Percentiles rank a stretch among this genome's conserved stretches.
phyloP scores from a whole-genome alignment of 2,329 filamentous ascomycete genomes.

The Blumeria graminis region DNA sequence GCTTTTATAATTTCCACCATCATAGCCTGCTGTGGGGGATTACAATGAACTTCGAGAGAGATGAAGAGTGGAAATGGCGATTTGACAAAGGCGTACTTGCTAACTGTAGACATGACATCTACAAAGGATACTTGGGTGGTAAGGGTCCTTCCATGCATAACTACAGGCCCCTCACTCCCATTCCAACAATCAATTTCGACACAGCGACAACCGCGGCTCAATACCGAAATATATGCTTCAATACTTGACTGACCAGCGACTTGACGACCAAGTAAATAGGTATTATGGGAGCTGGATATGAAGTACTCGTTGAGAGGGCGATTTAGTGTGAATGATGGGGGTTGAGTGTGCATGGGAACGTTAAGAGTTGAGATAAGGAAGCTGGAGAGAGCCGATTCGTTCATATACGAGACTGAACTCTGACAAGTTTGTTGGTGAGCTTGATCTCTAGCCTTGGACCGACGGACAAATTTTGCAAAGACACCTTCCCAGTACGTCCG shows the following conservation, averaged over 20 bases:
- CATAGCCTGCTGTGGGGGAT: slow-evolving; percentile 50
- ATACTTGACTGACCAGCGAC: slow-evolving; percentile 76
- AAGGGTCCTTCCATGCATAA: slow-evolving; percentile 74
- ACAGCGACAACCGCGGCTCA: slow-evolving; percentile 76
- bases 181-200: slow-evolving; percentile 98
- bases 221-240: slow-evolving; percentile 77
- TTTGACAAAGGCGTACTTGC: slow-evolving; percentile 76
- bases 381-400: slow-evolving; percentile 50
- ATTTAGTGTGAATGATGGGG: slow-evolving; percentile 41
- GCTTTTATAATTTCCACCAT: slow-evolving; percentile 84
- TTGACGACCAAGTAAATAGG: slow-evolving; percentile 79
- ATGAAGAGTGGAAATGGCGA: slow-evolving; percentile 81
- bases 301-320: slow-evolving; percentile 89
- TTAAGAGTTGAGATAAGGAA: slow-evolving; percentile 58
- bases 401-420: slow-evolving; percentile 37
- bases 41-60: slow-evolving; percentile 90
- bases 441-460: slow-evolving; percentile 24
- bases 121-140: slow-evolving; percentile 75
- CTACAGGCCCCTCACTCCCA: slow-evolving; percentile 65
- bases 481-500: slow-evolving; percentile 41
- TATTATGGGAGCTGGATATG: slow-evolving; percentile 97
- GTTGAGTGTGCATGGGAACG: slow-evolving; percentile 34
- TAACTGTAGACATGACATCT: slow-evolving; percentile 80
- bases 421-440: slow-evolving; percentile 20
- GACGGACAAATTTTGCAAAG: slow-evolving; percentile 46